Evolutionary conservation across 2,329 filamentous ascomycete species (phyloP), one percentile per base, ranked within the genome.

Genomic region (Akanthomyces muscarius): DNA sequence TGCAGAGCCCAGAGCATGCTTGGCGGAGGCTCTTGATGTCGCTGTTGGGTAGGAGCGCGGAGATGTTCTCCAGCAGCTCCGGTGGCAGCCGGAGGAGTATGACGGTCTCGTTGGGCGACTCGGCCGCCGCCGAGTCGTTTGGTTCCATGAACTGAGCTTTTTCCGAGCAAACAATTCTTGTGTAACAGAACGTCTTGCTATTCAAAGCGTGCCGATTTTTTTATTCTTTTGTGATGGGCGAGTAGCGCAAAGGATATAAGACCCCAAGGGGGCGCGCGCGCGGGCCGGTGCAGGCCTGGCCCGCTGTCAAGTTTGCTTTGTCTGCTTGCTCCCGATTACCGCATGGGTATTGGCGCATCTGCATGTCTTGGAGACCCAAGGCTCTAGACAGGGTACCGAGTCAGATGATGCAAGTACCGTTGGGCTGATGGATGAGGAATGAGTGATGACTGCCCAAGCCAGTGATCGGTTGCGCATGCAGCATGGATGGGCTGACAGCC

Each of bases 1-100:
- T 25, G 30, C 44, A 48, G 21, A 48, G 10, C 25, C 16, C 28
- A 28, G 45, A 38, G 33, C 56, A 50, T 3, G 56, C 41, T n/a
- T 33, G 45, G 5, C 44, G 56, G 28, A 50, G 56, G 28, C 28
- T 59, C 28, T 59, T 59, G 56, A 59, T 41, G 56, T 59, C 56
- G 33, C 56, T 51, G 44, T 59, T 59, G 44, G 56, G 30, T 1
- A 59, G 11, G 21, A 59, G 21, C 2, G 5, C 8, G 59, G 62
- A 28, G 30, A 63, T 38, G 41, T 21, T 16, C 47, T 23, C 45
- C n/a, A 50, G 21, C 44, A 42, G 21, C 53, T 51, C 61, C 13
- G 54, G 36, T 23, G 52, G 52, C n/a, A 51, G 38, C 21, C 54
- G 54, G 3, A 57, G 54, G 7, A 57, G 41, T 6, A 57, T 10